Percentiles rank a stretch among this genome's conserved stretches.
Conservation (phyloP, 2,329 filamentous ascomycete species). For the Hypoxylon rubiginosum region DNA sequence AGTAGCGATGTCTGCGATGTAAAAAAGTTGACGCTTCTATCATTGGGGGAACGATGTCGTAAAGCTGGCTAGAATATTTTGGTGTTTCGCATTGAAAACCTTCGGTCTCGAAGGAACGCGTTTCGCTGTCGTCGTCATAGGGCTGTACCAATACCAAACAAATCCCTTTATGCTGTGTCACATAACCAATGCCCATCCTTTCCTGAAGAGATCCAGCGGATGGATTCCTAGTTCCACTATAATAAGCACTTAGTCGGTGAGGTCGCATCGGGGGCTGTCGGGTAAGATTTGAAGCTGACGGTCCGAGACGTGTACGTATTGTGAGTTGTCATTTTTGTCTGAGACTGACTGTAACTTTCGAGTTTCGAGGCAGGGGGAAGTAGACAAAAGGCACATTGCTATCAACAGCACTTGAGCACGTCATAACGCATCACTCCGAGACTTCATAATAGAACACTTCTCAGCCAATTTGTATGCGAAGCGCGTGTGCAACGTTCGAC, state of each 20-base stretch:
- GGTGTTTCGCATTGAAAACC: background rate
- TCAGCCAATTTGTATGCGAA: too few relatives aligned
- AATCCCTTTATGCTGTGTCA: background rate
- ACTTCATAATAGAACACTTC: too few relatives aligned
- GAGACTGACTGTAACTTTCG: background rate
- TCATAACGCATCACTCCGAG: background rate
- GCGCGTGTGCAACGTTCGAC: too few relatives aligned
- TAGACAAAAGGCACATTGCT: background rate
- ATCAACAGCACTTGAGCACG: background rate
- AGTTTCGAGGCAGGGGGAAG: too few relatives aligned
- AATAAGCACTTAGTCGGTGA: background rate
- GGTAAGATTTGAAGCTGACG: background rate
- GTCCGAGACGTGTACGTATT: background rate
- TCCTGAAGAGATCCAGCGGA: background rate
- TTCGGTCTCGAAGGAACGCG: background rate
- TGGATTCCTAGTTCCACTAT: slow-evolving; percentile 7
- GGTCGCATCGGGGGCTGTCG: background rate
- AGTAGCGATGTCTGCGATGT: background rate
- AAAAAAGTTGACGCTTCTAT: background rate
- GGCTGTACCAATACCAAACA: slow-evolving; percentile 6
- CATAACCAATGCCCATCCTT: slow-evolving; percentile 9
- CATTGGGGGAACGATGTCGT: background rate
- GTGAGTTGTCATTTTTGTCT: background rate
- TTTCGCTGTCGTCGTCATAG: background rate
- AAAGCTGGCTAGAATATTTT: background rate